phyloP scores from a whole-genome alignment of 352 stramenopile species.

The Phytophthora sp. region DNA sequence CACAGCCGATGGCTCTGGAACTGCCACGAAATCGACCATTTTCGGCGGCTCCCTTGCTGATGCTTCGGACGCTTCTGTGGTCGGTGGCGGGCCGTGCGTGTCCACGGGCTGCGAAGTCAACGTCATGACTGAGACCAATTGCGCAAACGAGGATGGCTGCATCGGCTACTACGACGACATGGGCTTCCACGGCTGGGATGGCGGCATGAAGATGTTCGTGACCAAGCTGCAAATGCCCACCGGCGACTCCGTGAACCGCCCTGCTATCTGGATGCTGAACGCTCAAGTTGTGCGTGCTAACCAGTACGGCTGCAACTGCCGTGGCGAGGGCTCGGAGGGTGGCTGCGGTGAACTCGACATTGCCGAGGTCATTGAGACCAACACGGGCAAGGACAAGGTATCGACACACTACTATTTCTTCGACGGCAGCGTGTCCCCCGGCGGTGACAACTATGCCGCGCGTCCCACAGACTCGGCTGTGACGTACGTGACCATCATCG shows the following conservation, averaged over 20 bases:
- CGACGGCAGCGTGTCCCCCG: conserved; percentile 50
- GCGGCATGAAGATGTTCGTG: conserved; percentile 79
- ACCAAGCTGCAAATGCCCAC: conserved; percentile 71
- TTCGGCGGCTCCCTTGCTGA: conserved; percentile 58
- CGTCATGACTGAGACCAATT: conserved; percentile 72
- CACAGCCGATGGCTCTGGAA: conserved; percentile 39
- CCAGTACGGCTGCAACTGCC: conserved; percentile 84
- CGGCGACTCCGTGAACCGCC: conserved; percentile 49
- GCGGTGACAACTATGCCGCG: conserved; percentile 50
- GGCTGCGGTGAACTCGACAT: conserved; percentile 79
- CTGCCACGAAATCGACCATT: conserved; percentile 37
- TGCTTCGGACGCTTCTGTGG: conserved; percentile 47
- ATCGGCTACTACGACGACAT: conserved; percentile 70
- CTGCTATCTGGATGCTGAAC: conserved; percentile 82
- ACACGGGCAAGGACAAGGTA: conserved; percentile 57
- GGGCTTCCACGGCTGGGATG: conserved; percentile 69
- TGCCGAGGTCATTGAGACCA: conserved; percentile 75
- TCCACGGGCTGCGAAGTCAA: conserved; percentile 74
- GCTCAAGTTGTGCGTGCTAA: conserved; percentile 66
- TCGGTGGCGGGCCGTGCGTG: conserved; percentile 52
- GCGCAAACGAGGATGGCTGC: conserved; percentile 48
- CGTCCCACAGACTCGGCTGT: conserved; percentile 40
- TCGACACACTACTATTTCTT: conserved; percentile 82
- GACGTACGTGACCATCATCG: conserved; percentile 62
- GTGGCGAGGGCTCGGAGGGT: conserved; percentile 50